Percentiles rank a stretch among this genome's conserved stretches.
Evolutionary conservation across 1,139 yeast species (phyloP).

Genomic region (Yamadazyma siamensis): DNA sequence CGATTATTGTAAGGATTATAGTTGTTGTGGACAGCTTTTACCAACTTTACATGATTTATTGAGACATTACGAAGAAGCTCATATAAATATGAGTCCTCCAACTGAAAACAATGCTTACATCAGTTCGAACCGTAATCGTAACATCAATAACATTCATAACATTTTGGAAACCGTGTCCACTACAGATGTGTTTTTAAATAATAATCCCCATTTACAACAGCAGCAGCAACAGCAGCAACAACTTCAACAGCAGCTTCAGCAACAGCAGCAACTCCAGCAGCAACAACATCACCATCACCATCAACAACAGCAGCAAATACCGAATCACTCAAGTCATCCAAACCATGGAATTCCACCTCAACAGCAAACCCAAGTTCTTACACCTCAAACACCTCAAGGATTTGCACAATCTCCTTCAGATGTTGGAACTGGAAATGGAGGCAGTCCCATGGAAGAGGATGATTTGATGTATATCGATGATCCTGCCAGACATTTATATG

Average conservation of each 20-base stretch:
- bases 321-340: conserved; percentile 10
- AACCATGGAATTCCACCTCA: conserved; percentile 8
- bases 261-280: conserved; percentile 4
- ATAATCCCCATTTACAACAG: conserved; percentile 18
- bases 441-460: conserved; percentile 30
- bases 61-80: conserved; percentile 95
- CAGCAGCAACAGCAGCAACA: conserved; percentile 13
- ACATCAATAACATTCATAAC: conserved; percentile 41
- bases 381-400: conserved; percentile 17
- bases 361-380: conserved; percentile 14
- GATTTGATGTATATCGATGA: conserved; percentile 71
- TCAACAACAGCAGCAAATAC: conserved; percentile 6
- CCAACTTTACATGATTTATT: conserved; percentile 92
- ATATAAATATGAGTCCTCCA: conserved; percentile 75
- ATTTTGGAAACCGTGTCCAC: conserved; percentile 79
- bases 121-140: conserved; percentile 32
- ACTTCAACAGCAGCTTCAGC: conserved; percentile 12
- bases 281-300: conserved; percentile 4
- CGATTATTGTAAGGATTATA: conserved; percentile 92
- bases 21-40: conserved; percentile 89
- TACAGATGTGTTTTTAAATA: conserved; percentile 75
- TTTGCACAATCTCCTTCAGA: conserved; percentile 16
- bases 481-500: conserved; percentile 92
- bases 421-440: conserved; percentile 11
- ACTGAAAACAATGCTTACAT: conserved; percentile 35